These are phyloP conservation scores for Pseudozyma sp. DNA, from an alignment of 1,284 basidiomycete genomes.

Conservation along the genomic window DNA sequence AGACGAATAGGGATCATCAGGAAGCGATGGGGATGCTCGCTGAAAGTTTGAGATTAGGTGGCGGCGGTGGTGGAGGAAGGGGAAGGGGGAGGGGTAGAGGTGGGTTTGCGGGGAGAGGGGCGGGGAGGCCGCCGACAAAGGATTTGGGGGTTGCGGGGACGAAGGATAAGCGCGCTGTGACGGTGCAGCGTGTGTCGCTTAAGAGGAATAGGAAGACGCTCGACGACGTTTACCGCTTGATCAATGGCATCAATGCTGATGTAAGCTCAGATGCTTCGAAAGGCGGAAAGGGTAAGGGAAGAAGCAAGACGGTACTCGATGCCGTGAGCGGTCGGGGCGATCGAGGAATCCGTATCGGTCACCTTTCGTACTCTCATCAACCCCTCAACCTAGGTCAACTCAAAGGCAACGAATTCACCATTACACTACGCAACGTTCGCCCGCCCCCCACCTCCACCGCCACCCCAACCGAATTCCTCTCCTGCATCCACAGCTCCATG, in stretches of 20 bases:
- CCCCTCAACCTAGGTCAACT: conserved; percentile 91
- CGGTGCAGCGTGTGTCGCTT: conserved; percentile 89
- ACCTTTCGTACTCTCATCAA: conserved; percentile 84
- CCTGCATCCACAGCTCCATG: conserved; percentile 80
- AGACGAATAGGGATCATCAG: conserved; percentile 96
- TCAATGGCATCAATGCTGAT: conserved; percentile 69
- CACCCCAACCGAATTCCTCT: conserved; percentile 6
- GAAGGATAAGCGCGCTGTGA: conserved; percentile 97
- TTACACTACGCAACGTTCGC: conserved; percentile 82
- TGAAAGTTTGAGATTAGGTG: conserved; percentile 69
- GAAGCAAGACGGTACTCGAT: conserved; percentile 35
- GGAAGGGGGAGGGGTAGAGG: conserved; percentile 39
- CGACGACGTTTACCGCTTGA: conserved; percentile 81
- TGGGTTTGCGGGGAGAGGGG: conserved; percentile 23
- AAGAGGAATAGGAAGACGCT: conserved; percentile 82
- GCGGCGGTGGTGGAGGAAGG: conserved; percentile 32
- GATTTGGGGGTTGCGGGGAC: conserved; percentile 93
- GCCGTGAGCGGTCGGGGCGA: conserved; percentile 46
- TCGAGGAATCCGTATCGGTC: conserved; percentile 86
- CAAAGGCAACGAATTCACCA: conserved; percentile 94
- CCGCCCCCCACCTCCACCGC: conserved; percentile 18
- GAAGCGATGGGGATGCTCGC: conserved; percentile 86
- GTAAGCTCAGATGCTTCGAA: neutral
- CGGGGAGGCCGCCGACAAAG: conserved; percentile 40
- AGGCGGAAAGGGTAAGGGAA: conserved; percentile 24